These are phyloP conservation scores for Entomortierella parvispora DNA, from an alignment of 192 early-diverging fungal species.

Conservation along the genomic window DNA sequence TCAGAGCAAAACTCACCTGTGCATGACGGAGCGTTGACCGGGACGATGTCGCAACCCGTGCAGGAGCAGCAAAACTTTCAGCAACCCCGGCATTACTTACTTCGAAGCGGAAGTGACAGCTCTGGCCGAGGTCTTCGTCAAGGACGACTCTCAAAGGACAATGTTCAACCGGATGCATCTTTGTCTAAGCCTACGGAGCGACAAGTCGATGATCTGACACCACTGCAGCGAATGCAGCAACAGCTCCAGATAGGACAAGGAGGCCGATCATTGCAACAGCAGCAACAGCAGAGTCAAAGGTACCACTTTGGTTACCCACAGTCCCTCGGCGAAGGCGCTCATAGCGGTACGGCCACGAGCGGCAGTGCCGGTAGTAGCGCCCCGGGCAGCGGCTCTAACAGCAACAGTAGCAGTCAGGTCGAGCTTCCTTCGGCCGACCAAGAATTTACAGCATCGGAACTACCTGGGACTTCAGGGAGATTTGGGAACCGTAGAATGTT, in stretches of 20 bases:
- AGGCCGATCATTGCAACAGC: slow-evolving; percentile 12
- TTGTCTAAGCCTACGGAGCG: not conserved
- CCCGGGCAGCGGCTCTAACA: slow-evolving; percentile 10
- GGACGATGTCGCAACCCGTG: not conserved
- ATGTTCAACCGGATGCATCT: not conserved
- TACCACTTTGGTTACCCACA: slow-evolving; percentile 37
- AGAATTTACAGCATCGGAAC: not conserved
- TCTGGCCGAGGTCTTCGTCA: slow-evolving; percentile 8
- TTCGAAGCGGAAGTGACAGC: slow-evolving; percentile 34
- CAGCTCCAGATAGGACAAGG: slow-evolving; percentile 25
- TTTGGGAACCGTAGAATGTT: too few species aligned
- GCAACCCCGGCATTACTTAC: slow-evolving; percentile 21
- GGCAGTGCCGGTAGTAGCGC: slow-evolving; percentile 15
- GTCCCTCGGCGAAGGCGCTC: not conserved
- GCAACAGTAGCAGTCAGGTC: slow-evolving; percentile 33
- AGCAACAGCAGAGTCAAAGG: slow-evolving; percentile 18
- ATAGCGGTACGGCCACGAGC: slow-evolving; percentile 7
- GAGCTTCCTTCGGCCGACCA: slow-evolving; percentile 5
- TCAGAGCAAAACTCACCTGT: slow-evolving; percentile 45
- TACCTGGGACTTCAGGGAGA: too few species aligned
- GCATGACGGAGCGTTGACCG: slow-evolving; percentile 13
- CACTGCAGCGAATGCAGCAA: slow-evolving; percentile 38
- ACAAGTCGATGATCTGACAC: slow-evolving; percentile 12
- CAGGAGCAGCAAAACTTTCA: not conserved
- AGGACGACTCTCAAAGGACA: not conserved